phyloP scores from a whole-genome alignment of 2,329 filamentous ascomycete species.

The Aspergillus latus region DNA sequence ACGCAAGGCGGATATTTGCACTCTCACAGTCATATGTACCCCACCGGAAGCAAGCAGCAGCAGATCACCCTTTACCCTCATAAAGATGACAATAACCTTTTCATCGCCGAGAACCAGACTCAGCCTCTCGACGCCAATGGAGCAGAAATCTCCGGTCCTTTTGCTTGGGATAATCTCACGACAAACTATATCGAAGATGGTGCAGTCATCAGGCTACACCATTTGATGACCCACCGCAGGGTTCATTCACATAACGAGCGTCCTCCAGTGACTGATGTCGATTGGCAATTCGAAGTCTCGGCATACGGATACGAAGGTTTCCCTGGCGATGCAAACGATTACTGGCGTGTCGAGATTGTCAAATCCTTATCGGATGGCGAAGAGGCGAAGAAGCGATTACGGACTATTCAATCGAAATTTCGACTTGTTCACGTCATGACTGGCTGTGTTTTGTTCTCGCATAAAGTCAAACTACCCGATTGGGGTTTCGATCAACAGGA shows the following conservation, averaged over 20 bases:
- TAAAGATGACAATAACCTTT: conserved; percentile 98
- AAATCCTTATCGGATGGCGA: conserved; percentile 80
- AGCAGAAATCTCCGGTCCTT: conserved; percentile 70
- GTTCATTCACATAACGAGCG: conserved; percentile 94
- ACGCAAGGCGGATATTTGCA: conserved; percentile 97
- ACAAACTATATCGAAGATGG: conserved; percentile 73
- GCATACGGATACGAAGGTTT: conserved; percentile 98
- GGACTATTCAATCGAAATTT: conserved; percentile 97
- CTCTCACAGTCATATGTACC: conserved; percentile 97
- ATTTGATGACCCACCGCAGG: conserved; percentile 77
- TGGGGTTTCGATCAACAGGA: conserved; percentile 99
- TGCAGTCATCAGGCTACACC: conserved; percentile 77
- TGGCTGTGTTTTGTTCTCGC: conserved; percentile 91
- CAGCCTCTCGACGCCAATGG: conserved; percentile 78
- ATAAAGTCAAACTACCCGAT: conserved; percentile 97
- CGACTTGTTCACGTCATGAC: conserved; percentile 95
- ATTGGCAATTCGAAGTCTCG: conserved; percentile 95
- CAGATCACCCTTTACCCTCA: conserved; percentile 98
- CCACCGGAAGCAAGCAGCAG: conserved; percentile 95
- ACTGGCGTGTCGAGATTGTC: conserved; percentile 92
- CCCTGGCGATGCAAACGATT: conserved; percentile 92
- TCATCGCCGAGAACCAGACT: conserved; percentile 92
- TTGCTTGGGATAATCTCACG: conserved; percentile 78
- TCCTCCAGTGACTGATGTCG: conserved; percentile 77
- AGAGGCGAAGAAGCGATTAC: conserved; percentile 76